Evolutionary conservation across 768 basidiomycete genomes (phyloP).

Genomic region (Termitomyces sp.): DNA sequence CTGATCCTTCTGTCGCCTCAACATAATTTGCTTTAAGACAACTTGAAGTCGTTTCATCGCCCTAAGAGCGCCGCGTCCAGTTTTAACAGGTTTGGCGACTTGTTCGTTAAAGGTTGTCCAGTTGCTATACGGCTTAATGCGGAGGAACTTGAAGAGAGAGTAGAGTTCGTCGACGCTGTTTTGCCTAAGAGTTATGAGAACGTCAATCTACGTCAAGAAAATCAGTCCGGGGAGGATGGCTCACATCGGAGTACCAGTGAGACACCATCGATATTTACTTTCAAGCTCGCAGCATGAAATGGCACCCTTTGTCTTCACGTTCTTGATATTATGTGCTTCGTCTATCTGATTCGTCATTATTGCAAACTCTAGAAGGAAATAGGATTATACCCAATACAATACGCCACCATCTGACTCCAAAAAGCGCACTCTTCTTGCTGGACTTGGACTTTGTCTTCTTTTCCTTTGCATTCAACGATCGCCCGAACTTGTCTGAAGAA

Average conservation of each 20-base stretch:
- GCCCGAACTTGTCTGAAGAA: slow-evolving; percentile 40
- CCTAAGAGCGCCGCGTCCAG: slow-evolving; percentile 45
- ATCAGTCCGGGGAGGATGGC: slow-evolving; percentile 10
- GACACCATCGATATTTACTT: slow-evolving; percentile 80
- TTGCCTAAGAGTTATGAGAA: slow-evolving; percentile 45
- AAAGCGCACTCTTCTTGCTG: slow-evolving; percentile 62
- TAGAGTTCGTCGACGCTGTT: slow-evolving; percentile 89
- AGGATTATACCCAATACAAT: slow-evolving; percentile 69
- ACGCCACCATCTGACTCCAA: slow-evolving; percentile 76
- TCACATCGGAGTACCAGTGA: slow-evolving; percentile 80
- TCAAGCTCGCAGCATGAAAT: slow-evolving; percentile 75
- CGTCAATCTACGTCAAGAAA: slow-evolving; percentile 26
- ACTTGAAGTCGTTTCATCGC: slow-evolving; percentile 89
- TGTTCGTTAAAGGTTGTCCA: slow-evolving; percentile 75
- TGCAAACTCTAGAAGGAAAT: neutral
- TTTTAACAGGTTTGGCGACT: slow-evolving; percentile 78
- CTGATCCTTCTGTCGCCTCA: slow-evolving; percentile 78
- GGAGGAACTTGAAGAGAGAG: slow-evolving; percentile 85
- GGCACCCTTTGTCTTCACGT: slow-evolving; percentile 70
- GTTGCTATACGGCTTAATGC: slow-evolving; percentile 74
- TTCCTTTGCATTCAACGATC: slow-evolving; percentile 33
- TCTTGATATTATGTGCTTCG: slow-evolving; percentile 95
- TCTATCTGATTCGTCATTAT: slow-evolving; percentile 37
- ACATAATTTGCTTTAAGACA: slow-evolving; percentile 83
- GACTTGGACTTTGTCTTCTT: slow-evolving; percentile 38